Conservation (phyloP, 306 rosid genomes). For the Crataegus laevigata region DNA sequence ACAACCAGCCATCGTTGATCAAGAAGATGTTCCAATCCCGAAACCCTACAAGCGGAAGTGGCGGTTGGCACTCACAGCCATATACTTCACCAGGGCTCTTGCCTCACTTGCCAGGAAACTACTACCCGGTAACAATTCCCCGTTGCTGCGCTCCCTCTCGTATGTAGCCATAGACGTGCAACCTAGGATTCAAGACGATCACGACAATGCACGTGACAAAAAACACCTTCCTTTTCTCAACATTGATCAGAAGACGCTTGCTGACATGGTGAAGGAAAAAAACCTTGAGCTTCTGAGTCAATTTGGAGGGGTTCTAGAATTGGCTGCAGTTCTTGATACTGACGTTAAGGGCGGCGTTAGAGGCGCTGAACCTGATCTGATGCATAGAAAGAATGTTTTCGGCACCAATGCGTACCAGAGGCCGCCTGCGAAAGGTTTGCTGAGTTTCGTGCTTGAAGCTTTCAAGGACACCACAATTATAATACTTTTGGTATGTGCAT, state of each 20-base stretch:
- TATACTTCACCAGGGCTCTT: background rate
- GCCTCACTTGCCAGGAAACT: background rate
- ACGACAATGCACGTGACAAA: background rate
- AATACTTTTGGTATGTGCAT: slow-evolving; percentile 31
- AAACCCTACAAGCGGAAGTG: background rate
- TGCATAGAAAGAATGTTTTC: background rate
- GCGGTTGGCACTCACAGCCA: background rate
- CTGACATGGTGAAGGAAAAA: slow-evolving; percentile 30
- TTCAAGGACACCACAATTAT: slow-evolving; percentile 34
- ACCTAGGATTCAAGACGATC: background rate
- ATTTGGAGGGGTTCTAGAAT: slow-evolving; percentile 27
- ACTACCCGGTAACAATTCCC: background rate
- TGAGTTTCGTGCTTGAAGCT: slow-evolving; percentile 24
- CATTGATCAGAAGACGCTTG: background rate
- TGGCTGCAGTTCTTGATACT: slow-evolving; percentile 26
- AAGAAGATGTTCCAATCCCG: background rate
- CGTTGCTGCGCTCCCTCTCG: background rate
- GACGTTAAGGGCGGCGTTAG: slow-evolving; percentile 12
- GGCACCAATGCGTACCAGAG: slow-evolving; percentile 17
- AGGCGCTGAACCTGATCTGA: background rate
- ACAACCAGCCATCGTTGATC: background rate
- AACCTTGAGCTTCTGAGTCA: slow-evolving; percentile 8
- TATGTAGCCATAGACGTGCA: background rate
- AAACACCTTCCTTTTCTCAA: background rate
- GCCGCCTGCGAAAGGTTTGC: slow-evolving; percentile 21